Evolutionary conservation across 257 asterid genomes (phyloP).

Genomic region (Nyctanthes arbortristis): DNA sequence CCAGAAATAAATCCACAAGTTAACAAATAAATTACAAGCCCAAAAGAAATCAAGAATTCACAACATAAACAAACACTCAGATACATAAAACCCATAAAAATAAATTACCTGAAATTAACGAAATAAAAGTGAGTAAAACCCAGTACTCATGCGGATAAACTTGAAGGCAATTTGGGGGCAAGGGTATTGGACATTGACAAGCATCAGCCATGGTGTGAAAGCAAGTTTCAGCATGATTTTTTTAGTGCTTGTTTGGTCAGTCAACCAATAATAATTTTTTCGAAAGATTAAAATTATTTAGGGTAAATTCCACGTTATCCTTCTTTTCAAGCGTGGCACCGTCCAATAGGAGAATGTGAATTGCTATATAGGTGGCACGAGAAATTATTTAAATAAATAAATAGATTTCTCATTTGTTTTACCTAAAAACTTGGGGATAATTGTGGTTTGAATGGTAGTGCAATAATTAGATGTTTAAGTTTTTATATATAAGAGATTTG

Average conservation of each 20-base stretch:
- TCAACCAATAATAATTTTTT: neutral
- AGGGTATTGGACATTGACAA: neutral
- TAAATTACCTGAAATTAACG: slow-evolving; percentile 17
- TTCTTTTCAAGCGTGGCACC: too few relatives aligned
- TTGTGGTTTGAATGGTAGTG: too few relatives aligned
- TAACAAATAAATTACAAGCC: slow-evolving; percentile 10
- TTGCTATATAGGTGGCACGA: too few relatives aligned
- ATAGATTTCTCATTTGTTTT: too few relatives aligned
- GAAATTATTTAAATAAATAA: too few relatives aligned
- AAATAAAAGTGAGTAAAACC: neutral
- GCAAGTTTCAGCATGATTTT: neutral
- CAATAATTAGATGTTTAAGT: too few relatives aligned
- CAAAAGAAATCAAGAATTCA: slow-evolving; percentile 15
- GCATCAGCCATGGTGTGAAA: neutral
- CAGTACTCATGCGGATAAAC: neutral
- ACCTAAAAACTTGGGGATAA: too few relatives aligned
- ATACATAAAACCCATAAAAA: neutral
- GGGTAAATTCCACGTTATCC: too few relatives aligned
- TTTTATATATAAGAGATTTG: too few relatives aligned
- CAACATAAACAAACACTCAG: neutral
- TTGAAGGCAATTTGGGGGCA: neutral
- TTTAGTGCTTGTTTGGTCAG: neutral
- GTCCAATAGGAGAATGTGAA: too few relatives aligned
- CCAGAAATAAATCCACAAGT: slow-evolving; percentile 13
- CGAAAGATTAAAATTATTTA: too few relatives aligned